phyloP scores from a whole-genome alignment of 164 flowering plant genomes.

The Vitis amurensis region DNA sequence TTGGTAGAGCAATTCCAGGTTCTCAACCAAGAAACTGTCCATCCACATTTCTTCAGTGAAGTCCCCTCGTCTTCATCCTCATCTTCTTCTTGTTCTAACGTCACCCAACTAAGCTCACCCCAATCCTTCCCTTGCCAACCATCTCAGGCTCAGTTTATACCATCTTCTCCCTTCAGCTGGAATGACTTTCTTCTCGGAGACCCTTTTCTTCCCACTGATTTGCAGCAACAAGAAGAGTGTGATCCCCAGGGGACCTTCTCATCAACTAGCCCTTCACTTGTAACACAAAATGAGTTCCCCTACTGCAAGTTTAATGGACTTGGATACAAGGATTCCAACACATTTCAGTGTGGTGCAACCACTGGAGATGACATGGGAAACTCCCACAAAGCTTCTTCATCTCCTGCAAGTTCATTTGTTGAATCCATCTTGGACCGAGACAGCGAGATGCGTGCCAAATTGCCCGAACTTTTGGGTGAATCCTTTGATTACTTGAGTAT shows the following conservation, averaged over 20 bases:
- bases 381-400: slow-evolving; percentile 24
- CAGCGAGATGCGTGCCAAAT: slow-evolving; percentile 47
- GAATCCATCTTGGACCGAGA: slow-evolving; percentile 65
- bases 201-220: slow-evolving; percentile 10
- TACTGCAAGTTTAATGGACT: slow-evolving; percentile 3
- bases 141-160: slow-evolving; percentile 17
- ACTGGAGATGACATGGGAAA: slow-evolving; percentile 1
- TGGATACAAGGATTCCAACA: background rate
- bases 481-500: slow-evolving; percentile 28
- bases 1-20: slow-evolving; percentile 5
- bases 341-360: background rate
- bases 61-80: slow-evolving; percentile 26
- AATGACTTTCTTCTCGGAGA: slow-evolving; percentile 49
- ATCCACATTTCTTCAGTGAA: slow-evolving; percentile 19
- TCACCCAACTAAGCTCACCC: slow-evolving; percentile 16
- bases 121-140: slow-evolving; percentile 16
- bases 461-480: slow-evolving; percentile 48
- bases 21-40: slow-evolving; percentile 4
- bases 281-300: slow-evolving; percentile 7
- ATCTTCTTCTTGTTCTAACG: slow-evolving; percentile 17
- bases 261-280: slow-evolving; percentile 4
- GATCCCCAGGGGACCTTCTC: background rate
- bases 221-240: slow-evolving; percentile 10
- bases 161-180: slow-evolving; percentile 49
- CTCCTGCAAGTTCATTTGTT: slow-evolving; percentile 56